Evolutionary conservation across 768 basidiomycete species (phyloP).

Genomic region (Mycena polygramma): DNA sequence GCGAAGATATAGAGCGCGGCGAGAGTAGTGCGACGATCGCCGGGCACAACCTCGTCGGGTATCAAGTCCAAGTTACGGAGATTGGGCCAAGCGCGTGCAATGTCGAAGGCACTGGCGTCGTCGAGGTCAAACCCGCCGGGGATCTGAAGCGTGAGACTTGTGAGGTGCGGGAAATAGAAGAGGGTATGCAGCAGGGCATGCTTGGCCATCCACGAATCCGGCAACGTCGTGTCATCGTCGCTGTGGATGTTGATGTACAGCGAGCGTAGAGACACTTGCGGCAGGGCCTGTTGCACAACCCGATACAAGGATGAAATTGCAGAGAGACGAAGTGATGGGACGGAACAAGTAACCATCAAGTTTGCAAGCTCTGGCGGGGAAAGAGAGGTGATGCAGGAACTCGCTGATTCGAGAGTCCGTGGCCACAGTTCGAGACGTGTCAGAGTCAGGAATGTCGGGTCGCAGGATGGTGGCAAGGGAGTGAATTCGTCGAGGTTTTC

Average conservation of each 20-base stretch:
- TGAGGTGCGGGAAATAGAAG: background rate
- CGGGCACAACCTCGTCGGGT: background rate
- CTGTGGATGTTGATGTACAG: background rate
- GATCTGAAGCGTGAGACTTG: background rate
- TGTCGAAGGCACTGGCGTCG: background rate
- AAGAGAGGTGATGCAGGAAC: background rate
- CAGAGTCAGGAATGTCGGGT: background rate
- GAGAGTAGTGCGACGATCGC: background rate
- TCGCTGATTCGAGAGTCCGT: background rate
- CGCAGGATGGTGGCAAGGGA: background rate
- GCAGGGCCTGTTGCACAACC: background rate
- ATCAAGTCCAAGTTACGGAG: background rate
- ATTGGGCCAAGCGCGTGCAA: constrained; percentile 6
- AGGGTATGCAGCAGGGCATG: background rate
- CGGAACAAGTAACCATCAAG: background rate
- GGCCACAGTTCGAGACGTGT: background rate
- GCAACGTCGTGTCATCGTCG: background rate
- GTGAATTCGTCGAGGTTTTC: background rate
- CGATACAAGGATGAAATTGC: background rate
- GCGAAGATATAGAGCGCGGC: background rate
- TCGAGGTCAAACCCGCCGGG: background rate
- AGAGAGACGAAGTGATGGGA: background rate
- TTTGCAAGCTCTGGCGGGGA: background rate
- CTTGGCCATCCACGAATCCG: background rate
- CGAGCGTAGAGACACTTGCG: background rate